phyloP scores from a whole-genome alignment of 352 stramenopile species.

The Discostella stelligera region DNA sequence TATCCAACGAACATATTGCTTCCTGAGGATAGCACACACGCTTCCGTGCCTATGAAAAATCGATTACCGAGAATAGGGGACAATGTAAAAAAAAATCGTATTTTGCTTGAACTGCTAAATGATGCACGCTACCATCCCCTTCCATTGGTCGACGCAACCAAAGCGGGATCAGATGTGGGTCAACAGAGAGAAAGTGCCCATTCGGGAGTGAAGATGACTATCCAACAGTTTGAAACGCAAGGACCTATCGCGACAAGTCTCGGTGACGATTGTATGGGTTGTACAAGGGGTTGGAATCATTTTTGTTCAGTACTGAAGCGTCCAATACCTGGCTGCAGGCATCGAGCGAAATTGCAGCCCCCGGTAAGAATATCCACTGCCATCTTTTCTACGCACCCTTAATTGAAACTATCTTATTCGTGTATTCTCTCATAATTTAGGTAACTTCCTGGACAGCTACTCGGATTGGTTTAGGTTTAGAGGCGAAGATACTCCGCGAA shows the following conservation, averaged over 20 bases:
- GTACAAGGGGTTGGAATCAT: conserved; percentile 74
- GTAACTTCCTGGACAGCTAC: conserved; percentile 68
- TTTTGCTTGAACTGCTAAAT: conserved; percentile 71
- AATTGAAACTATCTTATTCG: too few species aligned
- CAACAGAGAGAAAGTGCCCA: not conserved
- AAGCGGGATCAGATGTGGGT: conserved; percentile 45
- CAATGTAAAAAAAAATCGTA: conserved; percentile 46
- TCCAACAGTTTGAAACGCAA: conserved; percentile 74
- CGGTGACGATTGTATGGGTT: conserved; percentile 78
- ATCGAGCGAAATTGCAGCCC: conserved; percentile 74
- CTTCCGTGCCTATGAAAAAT: conserved; percentile 44
- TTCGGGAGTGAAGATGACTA: conserved; percentile 34
- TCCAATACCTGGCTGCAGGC: conserved; percentile 59
- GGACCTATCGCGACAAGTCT: conserved; percentile 73
- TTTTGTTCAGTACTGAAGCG: conserved; percentile 74
- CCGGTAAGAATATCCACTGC: conserved; percentile 26
- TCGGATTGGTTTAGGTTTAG: conserved; percentile 70
- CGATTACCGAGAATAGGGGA: conserved; percentile 12
- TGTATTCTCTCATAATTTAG: conserved; percentile 4
- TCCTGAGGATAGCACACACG: conserved; percentile 58
- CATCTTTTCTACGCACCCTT: not conserved
- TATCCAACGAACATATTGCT: conserved; percentile 9
- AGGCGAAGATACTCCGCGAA: conserved; percentile 35
- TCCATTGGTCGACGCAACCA: conserved; percentile 58
- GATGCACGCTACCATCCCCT: conserved; percentile 75